Evolutionary conservation across 1,139 yeast genomes (phyloP).

Genomic region (Magnusiomyces fungicola): DNA sequence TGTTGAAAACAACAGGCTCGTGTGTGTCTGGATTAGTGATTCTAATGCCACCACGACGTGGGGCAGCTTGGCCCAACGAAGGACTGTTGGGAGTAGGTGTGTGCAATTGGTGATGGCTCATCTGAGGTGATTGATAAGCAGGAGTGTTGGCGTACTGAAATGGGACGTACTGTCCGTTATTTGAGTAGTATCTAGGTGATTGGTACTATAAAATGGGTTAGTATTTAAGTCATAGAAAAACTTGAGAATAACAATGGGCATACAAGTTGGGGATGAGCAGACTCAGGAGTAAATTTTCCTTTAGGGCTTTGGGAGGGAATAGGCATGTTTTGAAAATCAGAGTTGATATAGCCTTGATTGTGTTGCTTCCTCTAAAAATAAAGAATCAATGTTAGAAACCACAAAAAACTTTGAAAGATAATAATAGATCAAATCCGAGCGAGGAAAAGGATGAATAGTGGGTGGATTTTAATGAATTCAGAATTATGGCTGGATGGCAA

Average conservation of each 20-base stretch:
- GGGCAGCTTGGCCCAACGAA: not conserved
- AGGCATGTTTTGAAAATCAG: not conserved
- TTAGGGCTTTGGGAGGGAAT: not conserved
- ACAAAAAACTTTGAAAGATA: not conserved
- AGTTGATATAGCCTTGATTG: not conserved
- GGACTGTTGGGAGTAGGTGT: not conserved
- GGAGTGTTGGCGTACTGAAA: too few relatives aligned
- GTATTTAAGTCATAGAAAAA: too few relatives aligned
- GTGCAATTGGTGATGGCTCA: too few relatives aligned
- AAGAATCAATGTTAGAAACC: not conserved
- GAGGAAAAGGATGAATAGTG: too few relatives aligned
- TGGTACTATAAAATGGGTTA: too few relatives aligned
- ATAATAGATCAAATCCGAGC: too few relatives aligned
- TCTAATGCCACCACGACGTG: not conserved
- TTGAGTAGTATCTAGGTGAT: too few relatives aligned
- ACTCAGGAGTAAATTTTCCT: not conserved
- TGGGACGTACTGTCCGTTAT: too few relatives aligned
- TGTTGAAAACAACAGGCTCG: not conserved
- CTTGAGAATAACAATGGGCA: not conserved
- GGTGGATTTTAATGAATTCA: too few relatives aligned
- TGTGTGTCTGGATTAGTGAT: constrained; percentile 1
- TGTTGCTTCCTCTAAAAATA: not conserved
- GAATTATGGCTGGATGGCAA: too few relatives aligned
- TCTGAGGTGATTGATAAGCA: too few relatives aligned
- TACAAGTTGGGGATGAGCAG: not conserved